Evolutionary conservation across 805 yeast species (phyloP).

Genomic region (Komagataella mondaviorum): DNA sequence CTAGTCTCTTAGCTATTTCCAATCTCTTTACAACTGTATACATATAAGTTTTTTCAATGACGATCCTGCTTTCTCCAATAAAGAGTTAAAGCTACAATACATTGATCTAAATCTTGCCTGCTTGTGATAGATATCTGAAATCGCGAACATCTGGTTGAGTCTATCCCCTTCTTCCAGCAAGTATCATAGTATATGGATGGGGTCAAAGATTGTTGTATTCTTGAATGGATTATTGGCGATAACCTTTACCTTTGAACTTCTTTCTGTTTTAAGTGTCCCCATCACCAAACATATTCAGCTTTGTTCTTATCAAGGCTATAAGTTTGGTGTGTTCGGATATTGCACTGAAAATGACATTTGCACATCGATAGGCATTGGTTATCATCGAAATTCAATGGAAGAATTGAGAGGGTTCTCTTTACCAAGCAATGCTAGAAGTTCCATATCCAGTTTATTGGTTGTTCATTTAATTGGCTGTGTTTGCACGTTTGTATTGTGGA

Average conservation of each 20-base stretch:
- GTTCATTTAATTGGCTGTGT: conserved; percentile 58
- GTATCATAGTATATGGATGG: too few relatives aligned
- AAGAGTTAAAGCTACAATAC: too few relatives aligned
- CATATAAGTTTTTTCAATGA: too few relatives aligned
- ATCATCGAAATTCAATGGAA: conserved; percentile 17
- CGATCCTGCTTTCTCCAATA: too few relatives aligned
- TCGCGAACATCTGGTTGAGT: not conserved
- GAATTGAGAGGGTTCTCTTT: conserved; percentile 27
- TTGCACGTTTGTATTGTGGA: conserved; percentile 32
- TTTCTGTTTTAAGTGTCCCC: conserved; percentile 52
- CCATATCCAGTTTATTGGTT: conserved; percentile 45
- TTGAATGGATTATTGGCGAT: conserved; percentile 21
- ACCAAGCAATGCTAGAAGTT: conserved; percentile 46
- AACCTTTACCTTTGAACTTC: conserved; percentile 42
- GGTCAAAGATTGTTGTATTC: conserved; percentile 5
- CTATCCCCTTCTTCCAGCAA: not conserved
- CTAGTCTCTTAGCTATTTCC: too few relatives aligned
- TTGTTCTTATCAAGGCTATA: conserved; percentile 31
- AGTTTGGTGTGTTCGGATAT: conserved; percentile 63
- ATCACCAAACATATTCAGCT: conserved; percentile 33
- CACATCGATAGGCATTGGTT: conserved; percentile 29
- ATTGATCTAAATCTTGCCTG: too few relatives aligned
- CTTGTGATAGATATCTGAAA: too few relatives aligned
- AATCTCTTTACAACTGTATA: too few relatives aligned
- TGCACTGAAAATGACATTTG: conserved; percentile 29